Evolutionary conservation across 2,329 filamentous ascomycete species (phyloP), one percentile per base, ranked within the genome.

Genomic region (Fusarium equiseti): DNA sequence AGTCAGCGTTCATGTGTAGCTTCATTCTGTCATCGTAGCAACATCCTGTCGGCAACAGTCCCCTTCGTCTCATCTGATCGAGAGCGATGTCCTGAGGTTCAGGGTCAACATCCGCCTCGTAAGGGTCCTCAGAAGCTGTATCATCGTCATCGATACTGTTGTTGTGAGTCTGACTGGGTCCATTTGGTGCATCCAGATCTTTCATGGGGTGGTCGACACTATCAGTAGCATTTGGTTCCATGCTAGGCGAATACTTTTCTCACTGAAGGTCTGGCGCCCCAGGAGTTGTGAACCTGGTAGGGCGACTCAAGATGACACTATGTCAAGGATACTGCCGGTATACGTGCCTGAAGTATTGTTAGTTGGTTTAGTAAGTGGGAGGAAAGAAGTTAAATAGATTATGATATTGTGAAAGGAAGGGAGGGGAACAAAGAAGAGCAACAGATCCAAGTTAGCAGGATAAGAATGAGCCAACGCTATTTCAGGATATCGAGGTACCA

Each of bases 1-100:
- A 91, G 78, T 93, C 90, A 18, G 93, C 90, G 77, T 98, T 97
- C 58, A 94, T 92, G 79, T 99, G 96, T 66, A 97, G 92, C 66
- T 96, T 94, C 96, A 99, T 99, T 32, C 95, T 90, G 61, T 93
- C 90, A 82, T 99, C 96, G 78, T 98, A 99, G 72, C 93, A 95
- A 66, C 92, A 89, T 6, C 93, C 93, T 0, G 92, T 95, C 0
- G 91, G 88, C 3, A 93, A 83, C 27, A 88, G 80, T 3, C 85
- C 84, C 40, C 81, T 83, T 60, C 81, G 81, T 16, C 78, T 78
- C 53, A 84, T 73, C 54, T 81, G 79, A 5, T 79, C 80, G 3
- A 78, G 73, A 9, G 79, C 79, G 4, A 83, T 75, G 12, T 80
- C 77, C 18, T 81, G 80, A 5, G 80, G 79, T 12, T 80, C 79